These are phyloP conservation scores for Tetrapisispora arboricola DNA, from an alignment of 805 yeast genomes.

Conservation along the genomic window DNA sequence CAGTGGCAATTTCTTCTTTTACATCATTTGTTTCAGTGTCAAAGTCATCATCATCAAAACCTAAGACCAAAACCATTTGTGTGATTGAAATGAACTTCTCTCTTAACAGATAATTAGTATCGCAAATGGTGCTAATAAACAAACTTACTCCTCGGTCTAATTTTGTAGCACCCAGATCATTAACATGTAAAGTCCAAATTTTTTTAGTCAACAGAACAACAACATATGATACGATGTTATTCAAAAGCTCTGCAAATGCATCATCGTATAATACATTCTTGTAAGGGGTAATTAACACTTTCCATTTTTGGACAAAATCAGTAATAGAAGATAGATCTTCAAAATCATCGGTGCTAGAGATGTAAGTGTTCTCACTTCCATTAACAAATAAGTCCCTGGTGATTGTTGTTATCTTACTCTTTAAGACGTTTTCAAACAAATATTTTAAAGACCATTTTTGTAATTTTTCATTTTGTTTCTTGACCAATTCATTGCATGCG, in stretches of 20 bases:
- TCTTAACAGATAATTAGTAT: slow-evolving; percentile 60
- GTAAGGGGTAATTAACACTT: slow-evolving; percentile 52
- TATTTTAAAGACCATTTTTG: slow-evolving; percentile 33
- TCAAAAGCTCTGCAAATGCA: slow-evolving; percentile 40
- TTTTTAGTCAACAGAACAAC: slow-evolving; percentile 54
- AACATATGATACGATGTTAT: slow-evolving; percentile 42
- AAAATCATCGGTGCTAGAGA: slow-evolving; percentile 27
- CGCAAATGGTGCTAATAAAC: slow-evolving; percentile 64
- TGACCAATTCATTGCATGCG: slow-evolving; percentile 17
- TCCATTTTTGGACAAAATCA: slow-evolving; percentile 58
- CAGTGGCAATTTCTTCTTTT: slow-evolving; percentile 33
- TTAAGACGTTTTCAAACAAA: slow-evolving; percentile 31
- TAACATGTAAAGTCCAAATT: slow-evolving; percentile 58
- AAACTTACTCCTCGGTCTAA: slow-evolving; percentile 73
- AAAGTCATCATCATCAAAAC: slow-evolving; percentile 62
- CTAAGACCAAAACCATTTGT: slow-evolving; percentile 71
- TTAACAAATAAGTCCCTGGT: slow-evolving; percentile 34
- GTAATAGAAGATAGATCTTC: slow-evolving; percentile 31
- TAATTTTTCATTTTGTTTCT: slow-evolving; percentile 23
- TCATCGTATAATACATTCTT: slow-evolving; percentile 44
- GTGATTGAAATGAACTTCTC: slow-evolving; percentile 74
- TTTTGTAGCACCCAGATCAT: slow-evolving; percentile 73
- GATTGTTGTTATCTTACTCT: slow-evolving; percentile 33
- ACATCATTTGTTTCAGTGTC: slow-evolving; percentile 24
- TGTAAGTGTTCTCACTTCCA: slow-evolving; percentile 17